A percentile compares a stretch with the other conserved stretches of the same genome.
phyloP scores from a whole-genome alignment of 805 yeast species.

The Lipomyces sp. region DNA sequence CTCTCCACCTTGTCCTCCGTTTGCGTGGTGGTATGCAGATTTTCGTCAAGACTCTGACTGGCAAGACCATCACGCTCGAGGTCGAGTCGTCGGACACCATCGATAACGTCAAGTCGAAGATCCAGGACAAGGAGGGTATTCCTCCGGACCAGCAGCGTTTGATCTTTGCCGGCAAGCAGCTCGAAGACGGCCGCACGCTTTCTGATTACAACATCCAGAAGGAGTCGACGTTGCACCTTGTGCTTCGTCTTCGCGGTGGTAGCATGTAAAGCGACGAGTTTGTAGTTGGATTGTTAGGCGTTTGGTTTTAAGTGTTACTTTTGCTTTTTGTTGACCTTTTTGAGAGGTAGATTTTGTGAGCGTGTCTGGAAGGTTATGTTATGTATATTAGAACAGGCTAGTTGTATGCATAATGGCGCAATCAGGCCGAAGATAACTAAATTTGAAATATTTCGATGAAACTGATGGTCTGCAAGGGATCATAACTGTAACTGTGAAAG shows the following conservation, averaged over 20 bases:
- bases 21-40: constrained; percentile 92
- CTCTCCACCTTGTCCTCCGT: constrained; percentile 77
- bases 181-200: constrained; percentile 90
- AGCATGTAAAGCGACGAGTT: too few species aligned
- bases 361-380: too few species aligned
- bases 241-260: constrained; percentile 83
- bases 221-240: constrained; percentile 83
- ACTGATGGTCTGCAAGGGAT: too few species aligned
- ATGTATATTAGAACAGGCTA: too few species aligned
- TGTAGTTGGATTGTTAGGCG: too few species aligned
- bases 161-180: constrained; percentile 92
- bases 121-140: constrained; percentile 93
- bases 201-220: constrained; percentile 94
- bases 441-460: too few species aligned
- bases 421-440: too few species aligned
- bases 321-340: too few species aligned
- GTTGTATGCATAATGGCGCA: too few species aligned
- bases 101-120: constrained; percentile 90
- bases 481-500: too few species aligned
- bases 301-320: too few species aligned
- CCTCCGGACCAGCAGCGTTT: constrained; percentile 96
- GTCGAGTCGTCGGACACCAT: constrained; percentile 93
- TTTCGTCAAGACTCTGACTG: constrained; percentile 87
- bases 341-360: too few species aligned
- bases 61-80: constrained; percentile 83